phyloP scores from a whole-genome alignment of 495 filamentous ascomycete species.

The Penicillium flavigenum region DNA sequence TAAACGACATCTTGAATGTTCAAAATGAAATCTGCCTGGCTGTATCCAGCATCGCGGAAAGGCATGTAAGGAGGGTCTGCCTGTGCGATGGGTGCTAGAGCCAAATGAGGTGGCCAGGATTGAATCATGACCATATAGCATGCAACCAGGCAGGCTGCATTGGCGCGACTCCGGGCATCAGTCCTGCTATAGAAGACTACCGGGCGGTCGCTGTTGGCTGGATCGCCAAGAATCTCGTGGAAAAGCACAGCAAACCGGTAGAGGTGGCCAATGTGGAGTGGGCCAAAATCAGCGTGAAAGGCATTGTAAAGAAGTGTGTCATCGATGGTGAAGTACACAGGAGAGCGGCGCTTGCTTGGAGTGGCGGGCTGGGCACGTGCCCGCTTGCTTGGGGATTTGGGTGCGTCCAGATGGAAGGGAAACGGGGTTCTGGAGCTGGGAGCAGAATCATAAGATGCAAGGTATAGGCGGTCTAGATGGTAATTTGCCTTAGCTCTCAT shows the following conservation, averaged over 20 bases:
- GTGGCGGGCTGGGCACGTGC: slow-evolving; percentile 61
- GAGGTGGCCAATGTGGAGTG: slow-evolving; percentile 92
- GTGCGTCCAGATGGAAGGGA: slow-evolving; percentile 67
- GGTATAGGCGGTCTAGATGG: slow-evolving; percentile 81
- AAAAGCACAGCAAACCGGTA: slow-evolving; percentile 94
- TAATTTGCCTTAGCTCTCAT: slow-evolving; percentile 17
- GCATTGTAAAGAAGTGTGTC: slow-evolving; percentile 93
- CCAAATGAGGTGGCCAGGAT: slow-evolving; percentile 95
- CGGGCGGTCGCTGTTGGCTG: slow-evolving; percentile 74
- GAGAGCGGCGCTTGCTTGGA: slow-evolving; percentile 55
- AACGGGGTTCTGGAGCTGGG: slow-evolving; percentile 81
- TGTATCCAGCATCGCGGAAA: slow-evolving; percentile 97
- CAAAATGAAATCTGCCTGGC: slow-evolving; percentile 92
- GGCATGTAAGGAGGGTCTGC: slow-evolving; percentile 97
- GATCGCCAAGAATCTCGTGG: slow-evolving; percentile 89
- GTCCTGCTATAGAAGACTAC: slow-evolving; percentile 94
- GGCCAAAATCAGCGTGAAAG: slow-evolving; percentile 98
- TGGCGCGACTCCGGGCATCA: slow-evolving; percentile 90
- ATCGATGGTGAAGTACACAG: slow-evolving; percentile 95
- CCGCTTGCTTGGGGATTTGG: slow-evolving; percentile 72
- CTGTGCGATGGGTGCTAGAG: slow-evolving; percentile 94
- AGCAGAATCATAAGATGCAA: slow-evolving; percentile 83
- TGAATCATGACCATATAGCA: slow-evolving; percentile 99
- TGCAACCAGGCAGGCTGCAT: slow-evolving; percentile 92
- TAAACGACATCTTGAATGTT: slow-evolving; percentile 97